Conservation (phyloP, 2,329 filamentous ascomycete species). For the Colletotrichum lindemuthianum region DNA sequence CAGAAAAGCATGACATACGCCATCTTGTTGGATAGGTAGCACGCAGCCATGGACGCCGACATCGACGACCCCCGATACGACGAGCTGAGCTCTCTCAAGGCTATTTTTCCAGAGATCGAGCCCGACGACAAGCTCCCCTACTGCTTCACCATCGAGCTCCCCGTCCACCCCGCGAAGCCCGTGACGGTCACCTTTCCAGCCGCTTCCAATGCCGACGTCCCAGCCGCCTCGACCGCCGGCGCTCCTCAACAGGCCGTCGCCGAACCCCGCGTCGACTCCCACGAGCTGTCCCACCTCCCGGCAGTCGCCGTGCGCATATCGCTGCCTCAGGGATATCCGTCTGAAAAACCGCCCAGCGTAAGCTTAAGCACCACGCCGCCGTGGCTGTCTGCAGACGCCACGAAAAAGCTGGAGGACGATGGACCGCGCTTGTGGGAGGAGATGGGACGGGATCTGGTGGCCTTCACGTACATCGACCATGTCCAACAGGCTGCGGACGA, state of each 20-base stretch:
- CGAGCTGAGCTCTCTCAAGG: constrained; percentile 69
- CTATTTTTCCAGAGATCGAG: constrained; percentile 75
- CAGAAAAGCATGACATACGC: constrained; percentile 31
- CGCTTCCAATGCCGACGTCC: constrained; percentile 41
- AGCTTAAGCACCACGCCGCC: constrained; percentile 62
- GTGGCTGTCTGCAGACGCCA: constrained; percentile 63
- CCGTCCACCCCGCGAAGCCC: constrained; percentile 63
- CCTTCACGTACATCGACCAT: constrained; percentile 72
- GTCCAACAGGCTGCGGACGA: constrained; percentile 67
- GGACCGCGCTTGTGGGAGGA: constrained; percentile 69
- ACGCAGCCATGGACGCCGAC: constrained; percentile 48
- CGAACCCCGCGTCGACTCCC: constrained; percentile 51
- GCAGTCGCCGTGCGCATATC: constrained; percentile 63
- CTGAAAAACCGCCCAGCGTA: constrained; percentile 59
- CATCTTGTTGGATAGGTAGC: constrained; percentile 19
- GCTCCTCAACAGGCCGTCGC: constrained; percentile 27
- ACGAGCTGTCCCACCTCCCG: constrained; percentile 67
- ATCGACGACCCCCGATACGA: constrained; percentile 62
- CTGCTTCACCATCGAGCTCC: constrained; percentile 65
- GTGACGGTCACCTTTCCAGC: constrained; percentile 68
- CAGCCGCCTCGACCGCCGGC: neutral
- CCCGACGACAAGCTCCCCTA: constrained; percentile 54
- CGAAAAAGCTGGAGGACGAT: constrained; percentile 62
- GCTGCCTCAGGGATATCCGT: constrained; percentile 69
- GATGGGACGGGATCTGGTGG: constrained; percentile 65